Evolutionary conservation across 1,284 basidiomycete species (phyloP), one percentile per base, ranked within the genome.

Genomic region (Anthracocystis setariae): DNA sequence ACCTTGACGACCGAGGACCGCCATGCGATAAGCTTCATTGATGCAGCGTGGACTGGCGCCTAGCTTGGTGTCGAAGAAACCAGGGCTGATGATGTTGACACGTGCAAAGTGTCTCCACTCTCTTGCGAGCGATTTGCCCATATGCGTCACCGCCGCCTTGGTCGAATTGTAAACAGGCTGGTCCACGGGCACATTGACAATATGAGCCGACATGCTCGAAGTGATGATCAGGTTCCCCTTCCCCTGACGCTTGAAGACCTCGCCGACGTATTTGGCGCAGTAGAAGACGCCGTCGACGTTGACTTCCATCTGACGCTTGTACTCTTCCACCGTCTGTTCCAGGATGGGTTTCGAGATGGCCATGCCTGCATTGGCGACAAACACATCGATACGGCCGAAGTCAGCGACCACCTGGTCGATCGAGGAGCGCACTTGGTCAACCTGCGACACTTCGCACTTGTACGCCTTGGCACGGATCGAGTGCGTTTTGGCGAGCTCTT

Each of bases 51-150:
- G 60, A 7, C 73, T 65, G 12, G 78, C 78, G n/a, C 79, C 80
- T 55, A 82, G 69, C 43, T 74, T 60, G 3, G 81, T 83, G 38
- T 81, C 62, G 50, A 81, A 73, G 73, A 78, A 81, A 4, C 82
- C 82, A 2, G 82, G 82, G 9, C 77, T 78, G 59, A 83, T 73
- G 23, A 76, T 78, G 75, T 83, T 83, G 66, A 80, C 76, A 2
- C 83, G 74, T 2, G 83, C 82, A 61, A 83, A 81, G 18, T 79
- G 55, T n/a, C 75, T 50, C 75, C 75, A 79, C 27, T 79, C 77
- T 13, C 75, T 53, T 0, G 77, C 77, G 13, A 79, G 66, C 12
- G 56, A 65, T 46, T 74, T 77, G 55, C 73, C 73, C 47, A 79
- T 56, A 47, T 77, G 75, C 4, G 64, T 76, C 52, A 79, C 75